These are phyloP conservation scores for Medicago arabica DNA, from an alignment of 306 rosid species.

Conservation along the genomic window DNA sequence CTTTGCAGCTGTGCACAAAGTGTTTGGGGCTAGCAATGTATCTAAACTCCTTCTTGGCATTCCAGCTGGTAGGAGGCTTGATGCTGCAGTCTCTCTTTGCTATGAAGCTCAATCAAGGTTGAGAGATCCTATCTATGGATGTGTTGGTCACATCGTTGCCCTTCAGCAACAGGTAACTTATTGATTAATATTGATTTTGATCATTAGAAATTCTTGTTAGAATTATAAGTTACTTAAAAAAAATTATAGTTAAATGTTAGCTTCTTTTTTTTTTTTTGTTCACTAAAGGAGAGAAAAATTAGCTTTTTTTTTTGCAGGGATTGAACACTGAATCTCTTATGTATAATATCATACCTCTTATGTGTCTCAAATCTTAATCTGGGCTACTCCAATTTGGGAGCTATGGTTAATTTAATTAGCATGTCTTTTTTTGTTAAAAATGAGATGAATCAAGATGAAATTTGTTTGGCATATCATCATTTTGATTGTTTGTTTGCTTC, in stretches of 20 bases:
- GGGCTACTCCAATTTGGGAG: neutral
- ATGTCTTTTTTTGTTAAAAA: neutral
- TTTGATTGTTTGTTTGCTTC: conserved; percentile 1
- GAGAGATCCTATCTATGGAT: conserved; percentile 88
- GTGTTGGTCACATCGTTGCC: conserved; percentile 84
- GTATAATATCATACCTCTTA: too few species aligned
- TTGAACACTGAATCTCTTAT: too few species aligned
- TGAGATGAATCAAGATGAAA: neutral
- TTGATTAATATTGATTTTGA: neutral
- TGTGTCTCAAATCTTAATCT: too few species aligned
- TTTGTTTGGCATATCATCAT: neutral
- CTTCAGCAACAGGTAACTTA: conserved; percentile 90
- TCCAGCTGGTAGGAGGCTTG: conserved; percentile 72
- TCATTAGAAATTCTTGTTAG: neutral
- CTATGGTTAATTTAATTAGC: neutral
- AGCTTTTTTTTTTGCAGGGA: too few species aligned
- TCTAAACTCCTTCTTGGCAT: conserved; percentile 78
- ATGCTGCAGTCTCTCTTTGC: conserved; percentile 81
- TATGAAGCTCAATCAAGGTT: conserved; percentile 86
- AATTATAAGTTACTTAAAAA: neutral
- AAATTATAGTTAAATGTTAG: neutral
- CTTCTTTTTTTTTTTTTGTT: too few species aligned
- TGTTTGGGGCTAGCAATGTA: conserved; percentile 93
- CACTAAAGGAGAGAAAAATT: too few species aligned
- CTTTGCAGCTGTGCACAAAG: conserved; percentile 90